Percentiles rank a stretch among this genome's conserved stretches.
These are phyloP conservation scores for Pichia inconspicua DNA, from an alignment of 1,139 yeast genomes.

Conservation along the genomic window DNA sequence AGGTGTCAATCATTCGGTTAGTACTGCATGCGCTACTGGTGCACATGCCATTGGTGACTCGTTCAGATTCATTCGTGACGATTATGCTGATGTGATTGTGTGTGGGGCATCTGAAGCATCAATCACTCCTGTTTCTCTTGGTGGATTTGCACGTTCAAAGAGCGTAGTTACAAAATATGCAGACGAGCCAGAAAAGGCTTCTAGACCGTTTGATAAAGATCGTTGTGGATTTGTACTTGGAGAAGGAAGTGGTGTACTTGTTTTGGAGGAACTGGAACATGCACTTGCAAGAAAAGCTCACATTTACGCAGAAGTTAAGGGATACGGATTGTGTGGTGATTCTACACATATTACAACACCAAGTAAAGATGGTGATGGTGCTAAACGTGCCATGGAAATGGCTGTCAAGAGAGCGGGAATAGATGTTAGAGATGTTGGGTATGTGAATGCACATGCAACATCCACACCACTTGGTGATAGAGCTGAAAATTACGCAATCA, in stretches of 20 bases:
- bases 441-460: constrained; percentile 95
- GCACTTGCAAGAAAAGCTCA: constrained; percentile 57
- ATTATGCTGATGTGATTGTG: constrained; percentile 78
- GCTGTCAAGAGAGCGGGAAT: constrained; percentile 51
- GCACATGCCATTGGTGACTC: constrained; percentile 94
- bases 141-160: constrained; percentile 89
- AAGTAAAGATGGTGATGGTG: constrained; percentile 74
- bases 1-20: constrained; percentile 84
- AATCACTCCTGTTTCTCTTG: constrained; percentile 77
- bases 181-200: constrained; percentile 56
- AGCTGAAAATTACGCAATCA: constrained; percentile 77
- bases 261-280: constrained; percentile 71
- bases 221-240: constrained; percentile 88
- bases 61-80: constrained; percentile 65
- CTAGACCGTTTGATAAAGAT: constrained; percentile 77
- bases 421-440: constrained; percentile 46
- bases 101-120: constrained; percentile 93
- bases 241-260: constrained; percentile 83
- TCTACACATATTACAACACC: constrained; percentile 95
- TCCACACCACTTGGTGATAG: constrained; percentile 84
- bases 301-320: constrained; percentile 74
- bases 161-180: constrained; percentile 62
- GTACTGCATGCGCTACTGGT: constrained; percentile 98
- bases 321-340: constrained; percentile 90
- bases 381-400: constrained; percentile 70